Evolutionary conservation across 345 rosid genomes (phyloP), one percentile per base, ranked within the genome.

Genomic region (Lenwebbia sp.): DNA sequence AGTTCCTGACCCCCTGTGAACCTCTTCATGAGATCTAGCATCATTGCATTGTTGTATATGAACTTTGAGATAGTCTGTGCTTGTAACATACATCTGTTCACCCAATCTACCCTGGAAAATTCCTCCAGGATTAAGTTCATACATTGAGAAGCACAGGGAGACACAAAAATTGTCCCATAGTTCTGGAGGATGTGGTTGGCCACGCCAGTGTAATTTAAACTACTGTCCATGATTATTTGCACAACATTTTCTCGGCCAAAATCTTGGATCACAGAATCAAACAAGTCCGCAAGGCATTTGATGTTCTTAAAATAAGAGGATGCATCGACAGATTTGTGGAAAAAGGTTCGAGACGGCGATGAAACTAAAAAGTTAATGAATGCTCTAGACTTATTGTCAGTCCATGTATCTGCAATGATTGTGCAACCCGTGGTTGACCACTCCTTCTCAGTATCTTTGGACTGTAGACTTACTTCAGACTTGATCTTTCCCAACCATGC

Each of bases 81-180:
- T 88, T 94, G 97, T 19, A 83, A 55, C 87, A 95, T 91, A 60
- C 99, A 96, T 78, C 94, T 88, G 88, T 92, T 93, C 87, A 96
- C 99, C 97, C 99, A 96, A 89, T 94, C 97, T 21, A 96, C 98
- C 91, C 92, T 93, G 17, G 96, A 93, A 89, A 96, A 96, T 51
- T 96, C 99, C 88, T 96, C 97, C 91, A 96, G 85, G 56, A 96
- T 94, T 54, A 90, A 86, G 86, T 94, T 95, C 92, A 95, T 82
- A 87, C 97, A 94, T n/a, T 92, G 97, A 89, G 99, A 95, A 87
- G 95, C 97, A 90, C 98, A 96, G 19, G 95, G 96, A 85, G 99
- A 94, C 44, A 93, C 97, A 58, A 96, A 95, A 85, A 95, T 92
- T 86, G 91, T 92, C 87, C 92, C 96, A 60, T 96, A 94, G 85